These are phyloP conservation scores for Corylus americana DNA, from an alignment of 306 rosid genomes.

Conservation along the genomic window DNA sequence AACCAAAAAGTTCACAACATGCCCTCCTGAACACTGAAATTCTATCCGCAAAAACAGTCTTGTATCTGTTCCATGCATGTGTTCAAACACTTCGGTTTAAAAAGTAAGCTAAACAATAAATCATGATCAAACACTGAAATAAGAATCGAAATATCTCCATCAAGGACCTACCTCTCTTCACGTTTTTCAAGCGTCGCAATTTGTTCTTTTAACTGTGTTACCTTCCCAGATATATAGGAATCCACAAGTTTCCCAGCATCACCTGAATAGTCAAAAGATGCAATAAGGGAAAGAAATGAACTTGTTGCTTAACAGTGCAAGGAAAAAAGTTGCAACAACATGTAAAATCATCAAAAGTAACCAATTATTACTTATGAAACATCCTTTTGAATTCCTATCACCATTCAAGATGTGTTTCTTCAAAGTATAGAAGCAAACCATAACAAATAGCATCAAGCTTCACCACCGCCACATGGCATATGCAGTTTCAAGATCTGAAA, in stretches of 20 bases:
- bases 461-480: neutral
- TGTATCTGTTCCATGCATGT: constrained; percentile 65
- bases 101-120: constrained; percentile 14
- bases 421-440: neutral
- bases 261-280: constrained; percentile 48
- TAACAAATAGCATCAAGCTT: neutral
- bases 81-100: constrained; percentile 35
- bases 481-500: neutral
- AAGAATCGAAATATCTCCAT: constrained; percentile 18
- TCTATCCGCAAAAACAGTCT: constrained; percentile 94
- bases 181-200: constrained; percentile 95
- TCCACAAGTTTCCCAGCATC: constrained; percentile 83
- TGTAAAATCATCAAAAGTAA: neutral
- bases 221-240: constrained; percentile 82
- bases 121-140: constrained; percentile 5
- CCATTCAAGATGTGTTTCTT: neutral
- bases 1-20: constrained; percentile 98
- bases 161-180: constrained; percentile 74
- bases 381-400: neutral
- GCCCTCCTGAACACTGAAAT: constrained; percentile 96
- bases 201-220: constrained; percentile 78
- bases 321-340: neutral
- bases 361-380: neutral
- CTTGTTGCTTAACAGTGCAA: neutral
- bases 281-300: constrained; percentile 29